phyloP scores from a whole-genome alignment of 2,329 filamentous ascomycete species.

The Trichothecium roseum region DNA sequence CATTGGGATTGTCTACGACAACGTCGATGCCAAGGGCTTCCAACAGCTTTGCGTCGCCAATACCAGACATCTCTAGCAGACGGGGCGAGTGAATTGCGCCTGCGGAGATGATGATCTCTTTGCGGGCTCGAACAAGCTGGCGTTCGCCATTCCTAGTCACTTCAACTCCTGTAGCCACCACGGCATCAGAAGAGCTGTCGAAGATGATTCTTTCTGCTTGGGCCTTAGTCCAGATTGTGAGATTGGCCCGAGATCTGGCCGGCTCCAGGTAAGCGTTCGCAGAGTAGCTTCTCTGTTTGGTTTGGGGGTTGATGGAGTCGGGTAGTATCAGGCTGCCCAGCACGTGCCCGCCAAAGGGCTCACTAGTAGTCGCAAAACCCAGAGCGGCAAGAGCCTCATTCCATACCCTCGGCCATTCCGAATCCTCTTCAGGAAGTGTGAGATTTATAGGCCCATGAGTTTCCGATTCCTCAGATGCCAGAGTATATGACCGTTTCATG shows the following conservation, averaged over 20 bases:
- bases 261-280: conserved; percentile 11
- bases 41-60: conserved; percentile 24
- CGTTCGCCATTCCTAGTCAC: conserved; percentile 6
- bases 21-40: conserved; percentile 17
- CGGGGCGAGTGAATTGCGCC: conserved; percentile 30
- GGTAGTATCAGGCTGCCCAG: conserved; percentile 6
- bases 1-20: conserved; percentile 21
- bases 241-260: conserved; percentile 8
- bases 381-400: conserved; percentile 8
- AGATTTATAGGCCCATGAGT: not conserved
- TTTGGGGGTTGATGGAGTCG: conserved; percentile 13
- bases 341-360: conserved; percentile 12
- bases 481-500: conserved; percentile 5
- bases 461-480: not conserved
- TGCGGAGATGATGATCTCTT: conserved; percentile 31
- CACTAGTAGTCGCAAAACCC: conserved; percentile 7
- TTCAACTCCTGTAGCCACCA: conserved; percentile 12
- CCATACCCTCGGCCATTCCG: conserved; percentile 9
- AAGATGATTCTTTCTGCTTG: conserved; percentile 13
- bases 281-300: conserved; percentile 14
- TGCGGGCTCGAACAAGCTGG: conserved; percentile 12
- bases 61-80: conserved; percentile 31
- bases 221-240: conserved; percentile 14
- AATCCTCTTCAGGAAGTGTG: conserved; percentile 4
- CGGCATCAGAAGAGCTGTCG: conserved; percentile 1